Conservation (phyloP, 139 green algal genomes). For the Chlorella sp. region DNA sequence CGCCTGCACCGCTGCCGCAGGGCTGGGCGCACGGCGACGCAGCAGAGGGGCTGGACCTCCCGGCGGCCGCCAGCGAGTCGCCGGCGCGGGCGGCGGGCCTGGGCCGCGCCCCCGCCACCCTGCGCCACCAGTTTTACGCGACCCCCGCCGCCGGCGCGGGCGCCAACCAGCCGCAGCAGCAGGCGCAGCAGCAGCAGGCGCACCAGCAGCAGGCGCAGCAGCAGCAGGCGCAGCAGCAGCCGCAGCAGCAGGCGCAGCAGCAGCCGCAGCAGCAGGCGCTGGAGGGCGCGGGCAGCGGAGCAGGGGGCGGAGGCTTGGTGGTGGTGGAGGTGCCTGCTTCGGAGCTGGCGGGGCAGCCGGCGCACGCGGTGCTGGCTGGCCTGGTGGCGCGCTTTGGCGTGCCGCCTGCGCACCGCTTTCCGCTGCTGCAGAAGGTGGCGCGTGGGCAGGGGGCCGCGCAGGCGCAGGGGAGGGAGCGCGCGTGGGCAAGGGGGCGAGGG, state of each 20-base stretch:
- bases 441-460: not conserved
- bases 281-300: too few species aligned
- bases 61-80: too few species aligned
- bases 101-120: slow-evolving; percentile 47
- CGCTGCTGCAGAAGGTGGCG: slow-evolving; percentile 64
- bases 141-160: not conserved
- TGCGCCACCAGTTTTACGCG: slow-evolving; percentile 79
- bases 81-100: too few species aligned
- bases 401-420: slow-evolving; percentile 61
- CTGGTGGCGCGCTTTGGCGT: slow-evolving; percentile 72
- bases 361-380: slow-evolving; percentile 56
- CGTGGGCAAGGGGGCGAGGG: too few species aligned
- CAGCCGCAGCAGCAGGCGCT: not conserved
- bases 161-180: slow-evolving; percentile 2
- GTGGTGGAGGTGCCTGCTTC: too few species aligned
- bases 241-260: slow-evolving; percentile 4
- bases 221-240: slow-evolving; percentile 16
- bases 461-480: too few species aligned
- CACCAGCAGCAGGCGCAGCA: not conserved
- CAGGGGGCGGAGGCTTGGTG: too few species aligned
- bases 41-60: too few species aligned
- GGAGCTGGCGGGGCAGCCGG: too few species aligned
- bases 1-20: too few species aligned
- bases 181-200: not conserved
- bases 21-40: too few species aligned